Evolutionary conservation across 169 alveolate species (phyloP).

Genomic region (Plasmodium fragile): DNA sequence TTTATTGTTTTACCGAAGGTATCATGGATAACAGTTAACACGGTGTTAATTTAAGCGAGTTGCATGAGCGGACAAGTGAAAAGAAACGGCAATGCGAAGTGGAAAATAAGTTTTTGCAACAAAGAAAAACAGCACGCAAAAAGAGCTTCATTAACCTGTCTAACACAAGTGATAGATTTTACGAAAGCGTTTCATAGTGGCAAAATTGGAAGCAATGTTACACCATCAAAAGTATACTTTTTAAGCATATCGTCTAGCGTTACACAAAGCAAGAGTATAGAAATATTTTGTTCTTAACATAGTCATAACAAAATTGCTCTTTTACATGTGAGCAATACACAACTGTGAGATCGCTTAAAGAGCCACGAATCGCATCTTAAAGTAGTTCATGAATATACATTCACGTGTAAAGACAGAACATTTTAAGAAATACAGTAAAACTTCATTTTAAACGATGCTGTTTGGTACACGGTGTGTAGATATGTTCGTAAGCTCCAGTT

Average conservation of each 20-base stretch:
- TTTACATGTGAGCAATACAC: background rate
- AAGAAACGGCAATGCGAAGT: background rate
- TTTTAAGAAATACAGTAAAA: background rate
- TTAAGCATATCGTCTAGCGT: background rate
- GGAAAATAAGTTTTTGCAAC: background rate
- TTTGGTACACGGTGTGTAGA: background rate
- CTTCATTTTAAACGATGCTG: background rate
- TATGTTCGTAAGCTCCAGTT: background rate
- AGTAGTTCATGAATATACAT: background rate
- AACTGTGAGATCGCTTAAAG: background rate
- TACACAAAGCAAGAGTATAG: constrained; percentile 6
- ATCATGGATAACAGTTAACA: constrained; percentile 65
- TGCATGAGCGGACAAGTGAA: background rate
- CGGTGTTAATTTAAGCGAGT: constrained; percentile 18
- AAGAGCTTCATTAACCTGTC: background rate
- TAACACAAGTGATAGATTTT: background rate
- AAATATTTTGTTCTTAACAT: constrained; percentile 4
- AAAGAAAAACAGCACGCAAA: background rate
- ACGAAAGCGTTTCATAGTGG: background rate
- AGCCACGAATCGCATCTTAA: background rate
- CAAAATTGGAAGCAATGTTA: background rate
- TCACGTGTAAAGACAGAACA: background rate
- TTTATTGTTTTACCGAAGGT: constrained; percentile 48
- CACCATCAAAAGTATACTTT: background rate
- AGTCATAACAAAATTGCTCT: no score